These are phyloP conservation scores for Apostasia shenzhenica DNA, from an alignment of 106 monocot genomes.

Conservation along the genomic window DNA sequence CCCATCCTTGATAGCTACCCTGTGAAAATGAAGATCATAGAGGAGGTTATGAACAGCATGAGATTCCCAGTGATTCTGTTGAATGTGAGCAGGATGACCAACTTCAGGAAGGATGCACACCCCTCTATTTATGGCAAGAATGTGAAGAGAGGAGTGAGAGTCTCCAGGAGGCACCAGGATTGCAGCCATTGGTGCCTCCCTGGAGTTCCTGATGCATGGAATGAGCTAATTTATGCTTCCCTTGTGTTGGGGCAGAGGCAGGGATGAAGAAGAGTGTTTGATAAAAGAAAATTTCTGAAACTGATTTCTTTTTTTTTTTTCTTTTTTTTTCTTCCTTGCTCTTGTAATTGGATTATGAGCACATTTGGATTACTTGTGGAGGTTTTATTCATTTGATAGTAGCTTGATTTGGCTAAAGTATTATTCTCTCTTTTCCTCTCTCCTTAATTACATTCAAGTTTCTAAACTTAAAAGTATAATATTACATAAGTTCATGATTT, in stretches of 20 bases:
- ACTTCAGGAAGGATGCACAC: slow-evolving; percentile 77
- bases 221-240: slow-evolving; percentile 77
- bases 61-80: slow-evolving; percentile 51
- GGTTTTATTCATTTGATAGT: no score
- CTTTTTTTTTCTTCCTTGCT: no score
- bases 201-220: slow-evolving; percentile 97
- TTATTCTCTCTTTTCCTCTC: no score
- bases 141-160: slow-evolving; percentile 14
- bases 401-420: no score
- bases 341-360: no score
- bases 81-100: slow-evolving; percentile 84
- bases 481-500: no score
- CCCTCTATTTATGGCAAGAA: slow-evolving; percentile 59
- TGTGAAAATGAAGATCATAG: slow-evolving; percentile 60
- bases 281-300: neutral
- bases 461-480: no score
- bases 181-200: slow-evolving; percentile 99
- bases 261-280: neutral
- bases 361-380: no score
- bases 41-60: slow-evolving; percentile 61
- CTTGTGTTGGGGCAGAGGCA: slow-evolving; percentile 34
- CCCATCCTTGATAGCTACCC: slow-evolving; percentile 57
- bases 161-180: slow-evolving; percentile 63
- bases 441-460: no score
- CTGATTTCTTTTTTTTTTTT: no score